Percentiles rank a stretch among this genome's conserved stretches.
phyloP scores from a whole-genome alignment of 371 early-diverging fungal species.

The Mucor lusitanicus region DNA sequence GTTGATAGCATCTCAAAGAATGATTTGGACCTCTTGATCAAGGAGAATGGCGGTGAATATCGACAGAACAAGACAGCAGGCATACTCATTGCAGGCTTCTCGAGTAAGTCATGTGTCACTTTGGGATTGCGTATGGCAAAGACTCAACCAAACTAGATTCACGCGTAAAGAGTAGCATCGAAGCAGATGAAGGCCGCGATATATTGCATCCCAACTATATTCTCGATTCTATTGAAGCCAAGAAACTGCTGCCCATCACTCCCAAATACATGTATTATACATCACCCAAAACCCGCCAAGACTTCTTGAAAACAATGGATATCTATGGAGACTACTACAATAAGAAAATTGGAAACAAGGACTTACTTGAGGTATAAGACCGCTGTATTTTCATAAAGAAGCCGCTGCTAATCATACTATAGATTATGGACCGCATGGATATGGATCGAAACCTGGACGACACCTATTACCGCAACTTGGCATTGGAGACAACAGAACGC shows the following conservation, averaged over 20 bases:
- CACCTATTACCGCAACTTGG: constrained; percentile 2
- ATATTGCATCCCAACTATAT: constrained; percentile 57
- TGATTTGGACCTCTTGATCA: constrained; percentile 59
- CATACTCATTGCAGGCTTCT: constrained; percentile 51
- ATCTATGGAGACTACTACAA: constrained; percentile 68
- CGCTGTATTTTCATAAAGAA: background rate
- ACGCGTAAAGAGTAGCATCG: constrained; percentile 51
- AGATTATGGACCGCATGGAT: constrained; percentile 3
- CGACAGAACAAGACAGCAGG: constrained; percentile 45
- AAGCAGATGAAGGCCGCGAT: constrained; percentile 46
- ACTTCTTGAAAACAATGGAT: constrained; percentile 61
- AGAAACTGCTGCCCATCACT: constrained; percentile 50
- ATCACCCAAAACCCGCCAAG: constrained; percentile 41
- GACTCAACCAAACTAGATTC: constrained; percentile 29
- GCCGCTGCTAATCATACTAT: background rate
- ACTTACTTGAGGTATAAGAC: constrained; percentile 2
- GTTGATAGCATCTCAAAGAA: constrained; percentile 32
- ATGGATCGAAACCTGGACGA: background rate
- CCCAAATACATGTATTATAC: constrained; percentile 70
- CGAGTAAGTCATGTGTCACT: constrained; percentile 35
- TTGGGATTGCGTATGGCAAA: background rate
- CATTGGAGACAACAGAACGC: constrained; percentile 23
- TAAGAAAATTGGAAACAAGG: constrained; percentile 28
- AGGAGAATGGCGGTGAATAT: constrained; percentile 64
- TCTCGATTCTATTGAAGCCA: constrained; percentile 57